These are phyloP conservation scores for Uncinocarpus reesii DNA, from an alignment of 2,329 filamentous ascomycete species.

Conservation along the genomic window DNA sequence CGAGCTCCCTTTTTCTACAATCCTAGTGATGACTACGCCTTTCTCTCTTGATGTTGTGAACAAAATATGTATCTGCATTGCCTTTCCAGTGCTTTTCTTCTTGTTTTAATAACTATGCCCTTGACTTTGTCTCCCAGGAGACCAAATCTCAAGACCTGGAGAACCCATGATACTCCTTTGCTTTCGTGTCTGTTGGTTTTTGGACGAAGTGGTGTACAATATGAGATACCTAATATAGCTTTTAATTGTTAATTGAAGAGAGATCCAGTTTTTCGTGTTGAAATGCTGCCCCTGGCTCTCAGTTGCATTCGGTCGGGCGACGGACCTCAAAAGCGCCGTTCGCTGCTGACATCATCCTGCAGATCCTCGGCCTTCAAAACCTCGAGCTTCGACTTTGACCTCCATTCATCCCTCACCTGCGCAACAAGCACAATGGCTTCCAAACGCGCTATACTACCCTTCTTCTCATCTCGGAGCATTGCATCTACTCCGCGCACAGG, in stretches of 20 bases:
- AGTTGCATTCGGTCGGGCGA: not conserved
- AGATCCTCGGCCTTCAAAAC: not conserved
- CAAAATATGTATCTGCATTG: not conserved
- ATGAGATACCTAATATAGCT: conserved; percentile 8
- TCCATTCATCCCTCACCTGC: too few species aligned
- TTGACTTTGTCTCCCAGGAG: too few species aligned
- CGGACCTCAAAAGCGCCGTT: not conserved
- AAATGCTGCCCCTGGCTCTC: not conserved
- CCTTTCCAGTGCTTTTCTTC: not conserved
- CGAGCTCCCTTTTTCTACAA: not conserved
- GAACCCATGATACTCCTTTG: too few species aligned
- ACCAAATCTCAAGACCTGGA: too few species aligned
- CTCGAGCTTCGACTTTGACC: not conserved
- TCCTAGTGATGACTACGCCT: not conserved
- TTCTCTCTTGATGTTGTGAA: not conserved
- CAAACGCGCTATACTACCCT: conserved; percentile 1
- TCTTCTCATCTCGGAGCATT: conserved; percentile 2
- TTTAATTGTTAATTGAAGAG: conserved; percentile 5
- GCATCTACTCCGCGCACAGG: not conserved
- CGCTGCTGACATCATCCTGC: conserved; percentile 7
- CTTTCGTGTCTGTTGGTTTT: not conserved
- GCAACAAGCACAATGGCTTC: conserved; percentile 9
- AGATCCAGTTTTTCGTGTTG: not conserved
- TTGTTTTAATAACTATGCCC: not conserved
- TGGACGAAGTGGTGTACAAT: conserved; percentile 1